Conservation (phyloP, 148 eudicot genomes). For the Spergularia bocconei region DNA sequence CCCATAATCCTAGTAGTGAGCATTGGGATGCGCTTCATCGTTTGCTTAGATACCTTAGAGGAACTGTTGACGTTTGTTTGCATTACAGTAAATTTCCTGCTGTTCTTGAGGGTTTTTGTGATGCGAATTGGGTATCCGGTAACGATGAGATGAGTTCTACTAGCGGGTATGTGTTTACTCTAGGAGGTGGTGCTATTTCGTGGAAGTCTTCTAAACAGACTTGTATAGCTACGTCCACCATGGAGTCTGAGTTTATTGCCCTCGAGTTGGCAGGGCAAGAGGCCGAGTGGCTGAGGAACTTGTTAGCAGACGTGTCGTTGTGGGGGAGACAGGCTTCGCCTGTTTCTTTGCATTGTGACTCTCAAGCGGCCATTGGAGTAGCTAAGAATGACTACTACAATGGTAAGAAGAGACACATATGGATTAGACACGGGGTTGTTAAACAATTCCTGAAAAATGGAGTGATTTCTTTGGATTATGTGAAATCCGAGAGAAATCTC, state of each 20-base stretch:
- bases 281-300: background rate
- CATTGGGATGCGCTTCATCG: background rate
- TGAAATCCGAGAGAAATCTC: background rate
- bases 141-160: background rate
- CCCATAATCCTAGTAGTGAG: background rate
- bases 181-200: too few species aligned
- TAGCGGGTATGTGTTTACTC: background rate
- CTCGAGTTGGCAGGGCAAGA: background rate
- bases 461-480: background rate
- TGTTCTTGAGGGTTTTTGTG: conserved; percentile 3
- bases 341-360: background rate
- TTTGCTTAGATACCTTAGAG: background rate
- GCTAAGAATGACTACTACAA: background rate
- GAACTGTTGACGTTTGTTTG: background rate
- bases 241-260: background rate
- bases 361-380: too few species aligned
- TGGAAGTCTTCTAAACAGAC: background rate
- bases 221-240: background rate
- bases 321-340: background rate
- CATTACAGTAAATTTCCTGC: background rate
- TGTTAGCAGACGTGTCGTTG: background rate
- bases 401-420: background rate
- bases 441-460: background rate
- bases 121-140: conserved; percentile 5
- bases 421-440: background rate